phyloP scores from a whole-genome alignment of 139 green algal species.

The Chlorella sp. region DNA sequence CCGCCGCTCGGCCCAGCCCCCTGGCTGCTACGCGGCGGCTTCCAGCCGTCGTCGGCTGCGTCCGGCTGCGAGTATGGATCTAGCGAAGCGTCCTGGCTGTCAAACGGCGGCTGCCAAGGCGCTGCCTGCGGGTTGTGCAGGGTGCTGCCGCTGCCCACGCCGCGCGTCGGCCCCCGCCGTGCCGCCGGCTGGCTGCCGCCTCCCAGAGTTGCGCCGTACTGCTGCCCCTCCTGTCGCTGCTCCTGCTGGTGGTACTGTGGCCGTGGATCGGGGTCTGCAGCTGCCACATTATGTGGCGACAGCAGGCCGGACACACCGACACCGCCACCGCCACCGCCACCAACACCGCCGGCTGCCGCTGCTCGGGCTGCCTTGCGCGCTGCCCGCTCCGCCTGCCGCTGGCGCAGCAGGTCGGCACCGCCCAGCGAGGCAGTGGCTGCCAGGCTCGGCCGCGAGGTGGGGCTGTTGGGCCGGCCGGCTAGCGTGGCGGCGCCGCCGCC shows the following conservation, averaged over 20 bases:
- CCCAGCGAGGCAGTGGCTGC: not conserved
- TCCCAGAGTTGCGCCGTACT: not conserved
- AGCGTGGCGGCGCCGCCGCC: too few species aligned
- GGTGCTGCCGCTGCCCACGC: not conserved
- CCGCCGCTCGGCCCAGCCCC: not conserved
- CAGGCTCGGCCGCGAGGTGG: too few species aligned
- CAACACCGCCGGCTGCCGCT: not conserved
- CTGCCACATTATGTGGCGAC: too few species aligned
- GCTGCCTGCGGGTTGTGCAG: not conserved
- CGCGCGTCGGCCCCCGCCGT: not conserved
- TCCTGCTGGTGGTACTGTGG: conserved; percentile 19
- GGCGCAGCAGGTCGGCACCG: not conserved
- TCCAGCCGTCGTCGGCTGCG: not conserved
- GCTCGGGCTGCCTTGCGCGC: not conserved
- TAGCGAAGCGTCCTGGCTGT: too few species aligned
- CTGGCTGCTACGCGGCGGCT: not conserved
- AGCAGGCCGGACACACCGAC: too few species aligned
- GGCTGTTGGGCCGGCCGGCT: too few species aligned
- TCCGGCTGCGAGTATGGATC: too few species aligned
- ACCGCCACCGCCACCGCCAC: not conserved
- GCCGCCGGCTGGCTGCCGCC: not conserved
- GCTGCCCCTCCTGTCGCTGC: not conserved
- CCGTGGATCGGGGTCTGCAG: not conserved
- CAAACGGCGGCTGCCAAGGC: not conserved
- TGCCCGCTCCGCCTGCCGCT: not conserved